Base-by-base conservation (phyloP, 805 yeast species). In the Schizosaccharomyces japonicus region DNA sequence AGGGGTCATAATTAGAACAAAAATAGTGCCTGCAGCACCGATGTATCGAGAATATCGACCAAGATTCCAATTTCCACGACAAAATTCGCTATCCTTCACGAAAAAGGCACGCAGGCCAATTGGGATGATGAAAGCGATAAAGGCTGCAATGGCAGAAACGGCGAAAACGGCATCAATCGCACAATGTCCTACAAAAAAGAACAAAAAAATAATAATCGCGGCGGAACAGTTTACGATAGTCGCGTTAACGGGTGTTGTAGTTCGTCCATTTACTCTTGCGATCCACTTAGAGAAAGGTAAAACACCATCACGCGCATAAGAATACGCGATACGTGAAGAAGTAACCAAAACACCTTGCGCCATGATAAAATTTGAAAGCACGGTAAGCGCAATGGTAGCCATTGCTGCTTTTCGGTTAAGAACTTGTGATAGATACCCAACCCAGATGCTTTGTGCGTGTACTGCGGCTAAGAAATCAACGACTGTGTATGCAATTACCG, bases 91-190 rank as follows among this genome's bases (percentile, higher is more conserved):
- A 34, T 67, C 62, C 49, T 71, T 61, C 54, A 29, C 69, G 71
- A 4, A 77, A 69, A 54, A 74, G 70, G 56, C 75, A 71, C 50
- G 76, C 66, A 6, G 72, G 54, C 17, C 17, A 19, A 76, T 72
- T 11, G 83, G 83, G 53, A 73, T 63, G 15, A 72, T 67, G 60
- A 76, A 77, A 2, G 82, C 76, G 50, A 76, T 67, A 54, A 75
- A 75, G 1, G 78, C 72, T 11, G 78, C 71, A 55, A 76, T 75
- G 44, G 80, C 81, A 28, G 80, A 80, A 45, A 77, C 79, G 2
- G 80, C 74, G 62, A 77, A 77, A 51, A 76, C 74, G 42, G 83
- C 83, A 29, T 70, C 76, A 53, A 76, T 73, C 44, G 82, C 78
- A 21, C 69, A 66, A 50, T 71, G 75, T 34, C 79, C 79, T 29